Base-by-base conservation (phyloP, 805 yeast species). In the Debaryomyces hansenii region DNA sequence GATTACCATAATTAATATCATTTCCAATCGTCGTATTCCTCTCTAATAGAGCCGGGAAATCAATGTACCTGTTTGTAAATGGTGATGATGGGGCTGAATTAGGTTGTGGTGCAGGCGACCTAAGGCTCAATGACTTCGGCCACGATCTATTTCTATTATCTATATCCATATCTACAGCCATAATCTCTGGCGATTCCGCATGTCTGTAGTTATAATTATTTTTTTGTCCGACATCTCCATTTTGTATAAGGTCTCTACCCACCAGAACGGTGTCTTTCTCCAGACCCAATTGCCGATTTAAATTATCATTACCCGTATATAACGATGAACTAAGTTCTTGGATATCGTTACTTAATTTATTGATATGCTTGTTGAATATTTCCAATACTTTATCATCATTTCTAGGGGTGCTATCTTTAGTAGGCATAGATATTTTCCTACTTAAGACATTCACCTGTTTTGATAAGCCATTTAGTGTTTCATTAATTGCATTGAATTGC, bases 301-400 rank as follows among this genome's bases (percentile, higher is more conserved):
- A 9, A 24, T 24, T 24, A 24, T 9, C 27, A 24, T 24, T 9
- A 24, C 27, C 27, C 10, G 27, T 24, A 7, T 24, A 7, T 9
- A 24, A n/a, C 7, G 34, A 31, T n/a, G 34, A 31, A 31, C 34
- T 31, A 14, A 31, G 34, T n/a, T 31, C 57, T 35, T 59, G 62
- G 28, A 60, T 58, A 20, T 59, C 64, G 41, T 58, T 59, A 28
- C 56, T 52, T 27, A 60, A 44, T 34, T 47, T 49, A 31, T 46
- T 44, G 20, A 59, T 47, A 44, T 57, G 58, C 34, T 54, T 58
- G 28, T 49, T 46, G 45, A 60, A 55, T 10, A 58, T 32, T 31
- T 58, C 62, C 27, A 56, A 43, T 20, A 60, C 40, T 42, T 54
- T 58, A 35, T 15, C 18, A 12, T 40, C 28, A 51, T 40, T 20